Base-by-base conservation (phyloP, 345 rosid genomes). In the Pelargonium nanum region DNA sequence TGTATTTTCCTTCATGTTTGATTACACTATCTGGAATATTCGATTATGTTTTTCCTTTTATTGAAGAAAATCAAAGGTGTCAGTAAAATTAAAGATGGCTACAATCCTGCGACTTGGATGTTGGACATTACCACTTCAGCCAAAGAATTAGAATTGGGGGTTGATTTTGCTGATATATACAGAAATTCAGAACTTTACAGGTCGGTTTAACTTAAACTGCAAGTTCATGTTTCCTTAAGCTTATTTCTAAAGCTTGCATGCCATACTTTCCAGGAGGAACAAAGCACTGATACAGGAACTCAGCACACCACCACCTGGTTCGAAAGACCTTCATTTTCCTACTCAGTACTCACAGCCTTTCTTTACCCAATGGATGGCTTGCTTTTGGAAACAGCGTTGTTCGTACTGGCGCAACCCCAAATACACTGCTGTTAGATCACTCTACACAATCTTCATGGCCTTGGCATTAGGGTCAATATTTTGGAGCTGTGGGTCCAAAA, bases 41-140 rank as follows among this genome's bases (percentile, higher is more conserved):
- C 9, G n/a, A 19, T 9, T 48, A 48, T 48, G 53, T 48, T 19
- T 48, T 2, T n/a, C n/a, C n/a, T n/a, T n/a, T n/a, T 8, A 28
- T 90, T 90, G 55, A 83, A 90, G 90, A 95, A 85, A 65, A 53
- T 53, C 55, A 19, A 5, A 19, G 95, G 92, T 62, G 75, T 82
- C 23, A 62, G 63, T 22, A 81, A 81, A 72, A 83, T 86, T 68
- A 77, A 72, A 68, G 86, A 84, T 34, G 91, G 91, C 0, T 81
- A 83, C 60, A 89, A 89, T 60, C 97, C 97, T n/a, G 97, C 95
- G 58, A 85, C 91, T 13, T 86, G 97, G 97, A 86, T 89, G 89
- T 66, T 89, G 51, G 95, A 89, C 72, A 87, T 80, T 44, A 80
- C 85, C 21, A 48, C 63, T 52, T 15, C 77, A 9, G 76, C 84